Conservation (phyloP, 345 rosid species). For the Anastatica hierochuntica region DNA sequence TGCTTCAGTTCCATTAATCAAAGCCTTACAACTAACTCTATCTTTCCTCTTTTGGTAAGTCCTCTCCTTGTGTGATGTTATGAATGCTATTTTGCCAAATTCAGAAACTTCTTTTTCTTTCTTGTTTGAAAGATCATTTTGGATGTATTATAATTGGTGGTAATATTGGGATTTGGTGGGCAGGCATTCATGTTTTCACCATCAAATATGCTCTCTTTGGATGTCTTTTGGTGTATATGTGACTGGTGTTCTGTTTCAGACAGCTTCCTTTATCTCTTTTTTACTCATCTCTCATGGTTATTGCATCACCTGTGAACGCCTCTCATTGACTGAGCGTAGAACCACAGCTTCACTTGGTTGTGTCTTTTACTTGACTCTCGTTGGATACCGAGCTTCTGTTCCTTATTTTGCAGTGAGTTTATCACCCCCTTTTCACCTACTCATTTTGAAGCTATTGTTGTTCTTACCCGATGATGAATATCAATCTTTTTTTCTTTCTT, state of each 20-base stretch:
- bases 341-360: constrained; percentile 78
- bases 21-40: constrained; percentile 75
- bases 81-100: neutral
- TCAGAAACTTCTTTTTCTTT: neutral
- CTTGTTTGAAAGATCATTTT: neutral
- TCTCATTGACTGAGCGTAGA: constrained; percentile 66
- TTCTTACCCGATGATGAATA: too few relatives aligned
- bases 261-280: constrained; percentile 81
- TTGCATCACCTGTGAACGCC: constrained; percentile 81
- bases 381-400: constrained; percentile 89
- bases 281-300: constrained; percentile 89
- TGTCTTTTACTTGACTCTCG: constrained; percentile 74
- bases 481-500: constrained; percentile 1
- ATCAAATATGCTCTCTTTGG: constrained; percentile 80
- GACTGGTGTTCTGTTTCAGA: constrained; percentile 87
- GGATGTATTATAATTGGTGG: neutral
- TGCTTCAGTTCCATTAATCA: constrained; percentile 72
- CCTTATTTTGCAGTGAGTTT: constrained; percentile 79
- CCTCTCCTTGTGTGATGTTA: neutral
- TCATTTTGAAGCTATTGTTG: too few relatives aligned
- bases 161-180: constrained; percentile 10
- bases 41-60: constrained; percentile 88
- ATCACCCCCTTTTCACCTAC: too few relatives aligned
- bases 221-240: constrained; percentile 92
- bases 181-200: constrained; percentile 89